Base-by-base conservation (phyloP, 1,139 yeast genomes). In the Magnusiomyces tetraspermus region DNA sequence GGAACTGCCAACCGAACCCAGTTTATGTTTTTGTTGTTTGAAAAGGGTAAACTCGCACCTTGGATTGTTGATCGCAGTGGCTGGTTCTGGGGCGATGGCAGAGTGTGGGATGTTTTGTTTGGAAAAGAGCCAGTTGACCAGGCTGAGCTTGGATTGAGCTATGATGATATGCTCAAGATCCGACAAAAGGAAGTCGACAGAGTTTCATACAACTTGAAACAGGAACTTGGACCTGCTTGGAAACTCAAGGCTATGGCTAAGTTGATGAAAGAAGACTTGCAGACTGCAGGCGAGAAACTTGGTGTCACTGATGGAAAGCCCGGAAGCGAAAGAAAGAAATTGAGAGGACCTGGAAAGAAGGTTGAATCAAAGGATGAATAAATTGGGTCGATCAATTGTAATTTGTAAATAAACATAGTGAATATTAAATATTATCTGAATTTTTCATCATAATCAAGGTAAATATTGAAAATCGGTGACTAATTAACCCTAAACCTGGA, bases 1-100 rank as follows among this genome's bases (percentile, higher is more conserved):
- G 95, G 95, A 1, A 85, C 95, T 1, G 77, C 86, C 37, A 90
- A 85, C 66, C 78, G 81, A 48, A 76, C 85, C 4, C 75, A 85
- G 54, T 86, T 86, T 66, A 82, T 83, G 72, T 85, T 86, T 65
- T 78, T 84, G 45, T 68, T 87, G 57, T 80, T 78, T 65, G 92
- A 85, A 62, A 70, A 72, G 50, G 76, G 77, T 21, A 68, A 66
- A 48, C 72, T 74, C 54, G 72, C 78, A 49, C 87, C 84, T 48
- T 86, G 92, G 89, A 73, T 85, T 21, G 83, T 86, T 23, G 95
- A 87, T 65, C 74, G 96, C 59, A 83, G 81, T 62, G 95, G 95
- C 19, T 85, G 81, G 74, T 87, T 85, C 70, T 87, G 95, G 95
- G 88, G 92, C 36, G 95, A 87, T 66, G 96, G 95, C 6, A 74